Percentiles rank a stretch among this genome's conserved stretches.
Evolutionary conservation across 306 rosid species (phyloP).

Genomic region (Medicago truncatula): DNA sequence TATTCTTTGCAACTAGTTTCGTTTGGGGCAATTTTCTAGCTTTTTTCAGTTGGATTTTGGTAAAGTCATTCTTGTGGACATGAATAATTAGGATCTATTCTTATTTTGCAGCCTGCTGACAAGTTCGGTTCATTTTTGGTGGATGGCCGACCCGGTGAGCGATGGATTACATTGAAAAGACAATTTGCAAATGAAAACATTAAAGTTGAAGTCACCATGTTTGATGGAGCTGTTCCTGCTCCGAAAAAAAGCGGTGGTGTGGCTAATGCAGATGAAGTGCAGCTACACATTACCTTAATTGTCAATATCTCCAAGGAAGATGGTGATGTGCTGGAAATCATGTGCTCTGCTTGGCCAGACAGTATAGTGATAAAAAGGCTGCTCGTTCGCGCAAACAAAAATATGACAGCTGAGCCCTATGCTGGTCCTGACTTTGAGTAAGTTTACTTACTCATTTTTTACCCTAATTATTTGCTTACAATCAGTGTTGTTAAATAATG

Average conservation of each 20-base stretch:
- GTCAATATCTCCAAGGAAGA: constrained; percentile 70
- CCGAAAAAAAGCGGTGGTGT: constrained; percentile 45
- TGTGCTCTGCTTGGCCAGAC: constrained; percentile 93
- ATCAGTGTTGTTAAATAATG: not conserved
- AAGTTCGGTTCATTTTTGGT: constrained; percentile 63
- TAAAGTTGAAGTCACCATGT: constrained; percentile 81
- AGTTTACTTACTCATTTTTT: constrained; percentile 35
- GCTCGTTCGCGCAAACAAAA: constrained; percentile 42
- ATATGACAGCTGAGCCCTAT: constrained; percentile 60
- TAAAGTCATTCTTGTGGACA: not conserved
- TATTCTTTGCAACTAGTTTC: not conserved
- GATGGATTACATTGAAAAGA: constrained; percentile 75
- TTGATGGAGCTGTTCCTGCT: constrained; percentile 64
- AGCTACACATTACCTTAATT: constrained; percentile 70
- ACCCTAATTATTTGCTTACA: not conserved
- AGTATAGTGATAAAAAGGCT: constrained; percentile 63
- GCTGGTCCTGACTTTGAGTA: constrained; percentile 82
- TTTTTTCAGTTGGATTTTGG: constrained; percentile 23
- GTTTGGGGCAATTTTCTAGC: not conserved
- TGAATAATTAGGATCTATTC: constrained; percentile 10
- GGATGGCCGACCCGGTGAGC: constrained; percentile 74
- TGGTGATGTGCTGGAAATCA: constrained; percentile 60
- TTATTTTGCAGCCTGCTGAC: constrained; percentile 59
- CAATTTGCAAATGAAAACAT: constrained; percentile 67
- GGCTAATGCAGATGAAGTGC: constrained; percentile 52